Percentiles rank a stretch among this genome's conserved stretches.
Evolutionary conservation across 176 grass and related monocot genomes (phyloP).

Genomic region (Hyparrhenia diplandra): DNA sequence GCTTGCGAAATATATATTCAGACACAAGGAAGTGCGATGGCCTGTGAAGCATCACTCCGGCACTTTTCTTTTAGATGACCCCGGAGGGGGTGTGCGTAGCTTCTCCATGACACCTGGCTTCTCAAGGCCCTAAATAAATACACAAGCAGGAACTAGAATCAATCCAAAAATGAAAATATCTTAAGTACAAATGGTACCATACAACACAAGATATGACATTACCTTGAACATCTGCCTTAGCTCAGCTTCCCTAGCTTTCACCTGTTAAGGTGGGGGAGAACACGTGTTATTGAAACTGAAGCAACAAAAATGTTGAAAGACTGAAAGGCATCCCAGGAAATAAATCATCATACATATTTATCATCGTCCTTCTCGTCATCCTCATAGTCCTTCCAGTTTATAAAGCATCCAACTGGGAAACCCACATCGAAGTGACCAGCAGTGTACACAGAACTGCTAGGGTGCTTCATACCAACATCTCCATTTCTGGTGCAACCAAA

Average conservation of each 20-base stretch:
- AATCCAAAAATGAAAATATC: background rate
- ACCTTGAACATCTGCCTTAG: conserved; percentile 11
- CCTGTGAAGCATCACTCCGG: background rate
- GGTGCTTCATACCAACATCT: conserved; percentile 18
- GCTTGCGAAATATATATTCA: background rate
- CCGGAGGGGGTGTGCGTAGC: background rate
- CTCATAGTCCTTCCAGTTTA: background rate
- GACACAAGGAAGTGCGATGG: too few species aligned
- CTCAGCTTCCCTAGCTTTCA: background rate
- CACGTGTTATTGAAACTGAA: background rate
- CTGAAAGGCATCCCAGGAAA: background rate
- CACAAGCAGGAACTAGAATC: background rate
- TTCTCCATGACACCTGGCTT: background rate
- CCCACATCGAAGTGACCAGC: conserved; percentile 1
- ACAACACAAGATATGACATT: background rate
- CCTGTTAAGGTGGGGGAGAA: background rate
- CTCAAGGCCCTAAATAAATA: background rate
- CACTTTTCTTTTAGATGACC: background rate
- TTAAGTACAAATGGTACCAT: background rate
- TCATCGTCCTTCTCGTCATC: background rate
- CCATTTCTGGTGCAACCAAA: background rate
- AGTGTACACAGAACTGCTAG: background rate
- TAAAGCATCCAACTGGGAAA: background rate
- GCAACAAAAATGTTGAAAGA: background rate
- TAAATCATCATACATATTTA: background rate